Evolutionary conservation across 179 eudicot genomes (phyloP), one percentile per base, ranked within the genome.

Genomic region (Beta lomatogona): DNA sequence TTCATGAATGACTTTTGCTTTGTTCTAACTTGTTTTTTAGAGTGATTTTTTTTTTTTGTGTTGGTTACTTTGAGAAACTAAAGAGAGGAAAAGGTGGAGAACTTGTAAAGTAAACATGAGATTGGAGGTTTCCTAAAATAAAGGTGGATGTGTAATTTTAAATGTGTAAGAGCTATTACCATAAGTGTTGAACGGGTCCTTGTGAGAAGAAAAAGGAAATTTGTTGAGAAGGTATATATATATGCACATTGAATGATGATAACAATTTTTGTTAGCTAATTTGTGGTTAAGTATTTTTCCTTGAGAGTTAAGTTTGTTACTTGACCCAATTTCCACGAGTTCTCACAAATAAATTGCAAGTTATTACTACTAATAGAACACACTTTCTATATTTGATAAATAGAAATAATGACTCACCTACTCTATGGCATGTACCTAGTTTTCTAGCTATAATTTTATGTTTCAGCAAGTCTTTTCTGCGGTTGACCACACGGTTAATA

Each of bases 81-180:
- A 16, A 63, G 68, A 57, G 85, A 85, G 85, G 41, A 72, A 85
- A 85, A 76, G 15, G 71, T 52, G 86, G 88, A 80, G 81, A 85
- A 77, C 25, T 76, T 79, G 68, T 80, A 74, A 81, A 76, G 85
- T 59, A 72, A 83, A 63, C 31, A 74, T 61, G 18, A 72, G 28
- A 71, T 58, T 80, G 50, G 58, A 36, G 41, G 58, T 80, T 80
- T 85, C 80, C 66, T 71, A 76, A 85, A 79, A 63, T 79, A 77
- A 60, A 71, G 74, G 45, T 19, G 45, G 44, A 67, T 44, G 68
- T 71, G 78, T 31, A 69, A 65, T 57, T 66, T 77, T 76, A 78
- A 63, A 81, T 28, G 77, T 83, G 45, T 46, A 63, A 55, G 60
- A 73, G 22, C 53, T 75, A 82, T 73, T 82, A 66, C 61, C 59